Evolutionary conservation across 768 basidiomycete species (phyloP).

Genomic region (Chiua virens): DNA sequence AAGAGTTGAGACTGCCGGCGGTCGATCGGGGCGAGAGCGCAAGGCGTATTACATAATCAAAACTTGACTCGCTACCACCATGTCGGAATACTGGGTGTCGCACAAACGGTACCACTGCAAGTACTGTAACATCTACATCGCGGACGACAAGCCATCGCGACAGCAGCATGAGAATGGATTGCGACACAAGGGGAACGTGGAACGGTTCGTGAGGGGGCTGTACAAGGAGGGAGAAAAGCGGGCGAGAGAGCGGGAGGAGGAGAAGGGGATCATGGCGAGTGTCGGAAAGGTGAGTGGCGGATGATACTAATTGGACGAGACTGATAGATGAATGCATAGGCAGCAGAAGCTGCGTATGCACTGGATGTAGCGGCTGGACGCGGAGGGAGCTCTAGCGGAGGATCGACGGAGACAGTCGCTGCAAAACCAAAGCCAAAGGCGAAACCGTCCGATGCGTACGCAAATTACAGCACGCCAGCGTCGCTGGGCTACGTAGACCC

Average conservation of each 20-base stretch:
- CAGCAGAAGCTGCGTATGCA: constrained; percentile 78
- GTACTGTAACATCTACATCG: constrained; percentile 96
- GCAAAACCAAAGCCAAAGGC: constrained; percentile 38
- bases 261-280: constrained; percentile 80
- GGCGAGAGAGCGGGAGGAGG: constrained; percentile 82
- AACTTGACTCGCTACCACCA: constrained; percentile 31
- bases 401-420: constrained; percentile 18
- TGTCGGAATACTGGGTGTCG: constrained; percentile 94
- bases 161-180: constrained; percentile 91
- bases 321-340: constrained; percentile 40
- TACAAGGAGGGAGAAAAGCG: constrained; percentile 93
- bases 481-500: constrained; percentile 81
- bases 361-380: constrained; percentile 72
- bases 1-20: no score
- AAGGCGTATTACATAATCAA: constrained; percentile 17
- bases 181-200: constrained; percentile 91
- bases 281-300: constrained; percentile 66
- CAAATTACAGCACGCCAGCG: constrained; percentile 87
- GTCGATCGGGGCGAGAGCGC: no score
- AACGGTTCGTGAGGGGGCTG: constrained; percentile 86
- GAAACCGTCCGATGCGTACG: constrained; percentile 64
- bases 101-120: constrained; percentile 94
- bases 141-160: constrained; percentile 92
- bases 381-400: constrained; percentile 32
- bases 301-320: not conserved